These are phyloP conservation scores for Irpex rosettiformis DNA, from an alignment of 1,284 basidiomycete species.

Conservation along the genomic window DNA sequence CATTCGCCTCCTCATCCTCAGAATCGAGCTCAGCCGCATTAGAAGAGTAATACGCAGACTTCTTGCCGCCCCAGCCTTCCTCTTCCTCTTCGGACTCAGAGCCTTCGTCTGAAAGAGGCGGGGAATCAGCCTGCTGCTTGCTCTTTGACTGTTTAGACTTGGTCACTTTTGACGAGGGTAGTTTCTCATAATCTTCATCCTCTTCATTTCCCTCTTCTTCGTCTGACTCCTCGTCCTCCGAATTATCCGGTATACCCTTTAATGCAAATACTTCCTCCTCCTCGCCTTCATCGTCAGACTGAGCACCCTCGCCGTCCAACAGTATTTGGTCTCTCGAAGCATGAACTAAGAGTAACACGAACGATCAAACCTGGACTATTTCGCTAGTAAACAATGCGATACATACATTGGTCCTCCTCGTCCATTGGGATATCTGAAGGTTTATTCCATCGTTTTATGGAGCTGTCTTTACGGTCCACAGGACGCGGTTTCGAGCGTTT, in stretches of 20 bases:
- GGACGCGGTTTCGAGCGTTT: conserved; percentile 38
- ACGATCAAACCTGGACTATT: background rate
- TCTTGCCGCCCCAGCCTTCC: conserved; percentile 79
- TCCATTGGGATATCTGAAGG: conserved; percentile 66
- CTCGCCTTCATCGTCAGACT: conserved; percentile 40
- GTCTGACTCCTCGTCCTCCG: conserved; percentile 41
- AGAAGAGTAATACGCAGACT: conserved; percentile 81
- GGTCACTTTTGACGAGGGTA: conserved; percentile 32
- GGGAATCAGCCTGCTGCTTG: conserved; percentile 31
- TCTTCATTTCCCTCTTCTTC: conserved; percentile 43
- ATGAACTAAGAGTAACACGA: conserved; percentile 6
- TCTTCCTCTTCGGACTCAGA: conserved; percentile 51
- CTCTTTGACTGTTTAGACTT: conserved; percentile 30
- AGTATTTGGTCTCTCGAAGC: conserved; percentile 11
- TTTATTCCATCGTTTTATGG: conserved; percentile 62
- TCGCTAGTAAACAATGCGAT: conserved; percentile 13
- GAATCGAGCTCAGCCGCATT: conserved; percentile 79
- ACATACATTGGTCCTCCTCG: conserved; percentile 72
- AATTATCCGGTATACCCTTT: conserved; percentile 39
- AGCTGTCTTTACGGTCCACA: conserved; percentile 46
- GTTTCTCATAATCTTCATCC: conserved; percentile 40
- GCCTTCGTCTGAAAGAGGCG: conserved; percentile 27
- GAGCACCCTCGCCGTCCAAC: conserved; percentile 11
- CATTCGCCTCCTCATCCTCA: conserved; percentile 82
- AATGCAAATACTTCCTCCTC: conserved; percentile 78